phyloP scores from a whole-genome alignment of 1,284 basidiomycete genomes.

The Fomitiporia mediterranea region DNA sequence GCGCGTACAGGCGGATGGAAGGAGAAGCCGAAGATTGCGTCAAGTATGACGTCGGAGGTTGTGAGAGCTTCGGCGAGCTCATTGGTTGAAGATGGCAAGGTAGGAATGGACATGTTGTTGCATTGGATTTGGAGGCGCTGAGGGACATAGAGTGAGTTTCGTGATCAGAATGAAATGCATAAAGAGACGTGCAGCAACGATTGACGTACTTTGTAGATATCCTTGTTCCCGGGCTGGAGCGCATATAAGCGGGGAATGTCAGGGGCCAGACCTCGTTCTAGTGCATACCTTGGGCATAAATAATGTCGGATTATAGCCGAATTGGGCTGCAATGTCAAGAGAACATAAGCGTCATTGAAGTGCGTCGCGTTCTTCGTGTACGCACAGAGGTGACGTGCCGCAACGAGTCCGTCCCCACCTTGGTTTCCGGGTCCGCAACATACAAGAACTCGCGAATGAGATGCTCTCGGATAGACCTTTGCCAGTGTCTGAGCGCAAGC shows the following conservation, averaged over 20 bases:
- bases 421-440: constrained; percentile 97
- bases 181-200: too few species aligned
- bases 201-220: constrained; percentile 69
- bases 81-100: constrained; percentile 40
- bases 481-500: constrained; percentile 90
- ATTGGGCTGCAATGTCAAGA: constrained; percentile 81
- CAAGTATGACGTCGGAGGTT: constrained; percentile 81
- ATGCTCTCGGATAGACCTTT: constrained; percentile 65
- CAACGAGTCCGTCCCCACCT: constrained; percentile 96
- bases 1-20: constrained; percentile 85
- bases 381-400: constrained; percentile 87
- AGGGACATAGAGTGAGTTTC: not conserved
- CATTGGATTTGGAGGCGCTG: constrained; percentile 84
- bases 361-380: too few species aligned
- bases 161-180: not conserved
- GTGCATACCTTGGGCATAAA: constrained; percentile 84
- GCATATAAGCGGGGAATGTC: not conserved
- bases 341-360: too few species aligned
- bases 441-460: constrained; percentile 75
- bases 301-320: constrained; percentile 80
- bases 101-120: constrained; percentile 77
- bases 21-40: constrained; percentile 97
- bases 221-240: constrained; percentile 75
- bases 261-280: not conserved
- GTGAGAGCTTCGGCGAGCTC: constrained; percentile 50